Evolutionary conservation across 495 filamentous ascomycete species (phyloP).

Genomic region (Aeminium ludgeri): DNA sequence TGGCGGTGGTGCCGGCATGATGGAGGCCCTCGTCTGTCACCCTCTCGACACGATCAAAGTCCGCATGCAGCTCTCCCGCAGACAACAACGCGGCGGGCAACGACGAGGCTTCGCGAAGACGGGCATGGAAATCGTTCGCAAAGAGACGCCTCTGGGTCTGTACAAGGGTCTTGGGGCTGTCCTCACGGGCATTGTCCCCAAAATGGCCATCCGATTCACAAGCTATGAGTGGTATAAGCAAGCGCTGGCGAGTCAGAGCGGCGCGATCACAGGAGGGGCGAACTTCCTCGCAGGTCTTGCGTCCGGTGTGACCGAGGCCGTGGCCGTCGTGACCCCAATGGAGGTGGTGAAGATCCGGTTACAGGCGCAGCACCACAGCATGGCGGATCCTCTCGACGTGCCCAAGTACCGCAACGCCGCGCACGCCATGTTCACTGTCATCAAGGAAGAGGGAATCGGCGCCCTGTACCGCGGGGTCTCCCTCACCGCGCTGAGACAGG

Average conservation of each 20-base stretch:
- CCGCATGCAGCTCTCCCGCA: conserved; percentile 92
- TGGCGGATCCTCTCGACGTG: conserved; percentile 79
- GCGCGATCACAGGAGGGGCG: conserved; percentile 48
- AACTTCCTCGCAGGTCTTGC: conserved; percentile 83
- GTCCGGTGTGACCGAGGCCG: conserved; percentile 90
- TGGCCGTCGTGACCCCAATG: conserved; percentile 93
- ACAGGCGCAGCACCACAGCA: conserved; percentile 89
- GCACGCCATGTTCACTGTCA: conserved; percentile 82
- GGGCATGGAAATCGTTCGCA: conserved; percentile 68
- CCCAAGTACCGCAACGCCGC: conserved; percentile 96
- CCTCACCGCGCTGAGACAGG: conserved; percentile 83
- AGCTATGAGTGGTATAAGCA: conserved; percentile 94
- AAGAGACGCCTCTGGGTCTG: conserved; percentile 77
- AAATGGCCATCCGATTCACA: conserved; percentile 99
- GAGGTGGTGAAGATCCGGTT: conserved; percentile 97
- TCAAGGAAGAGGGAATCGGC: conserved; percentile 76
- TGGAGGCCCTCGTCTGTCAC: conserved; percentile 95
- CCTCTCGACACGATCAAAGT: conserved; percentile 98
- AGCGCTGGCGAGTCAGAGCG: conserved; percentile 50
- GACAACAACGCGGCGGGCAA: conserved; percentile 66
- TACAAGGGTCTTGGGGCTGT: conserved; percentile 97
- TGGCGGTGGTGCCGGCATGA: conserved; percentile 96
- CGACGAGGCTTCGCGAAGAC: conserved; percentile 78
- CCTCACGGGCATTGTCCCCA: conserved; percentile 89
- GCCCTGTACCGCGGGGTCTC: conserved; percentile 85